Base-by-base conservation (phyloP, 192 early-diverging fungal genomes). In the Spinellus fusiger region DNA sequence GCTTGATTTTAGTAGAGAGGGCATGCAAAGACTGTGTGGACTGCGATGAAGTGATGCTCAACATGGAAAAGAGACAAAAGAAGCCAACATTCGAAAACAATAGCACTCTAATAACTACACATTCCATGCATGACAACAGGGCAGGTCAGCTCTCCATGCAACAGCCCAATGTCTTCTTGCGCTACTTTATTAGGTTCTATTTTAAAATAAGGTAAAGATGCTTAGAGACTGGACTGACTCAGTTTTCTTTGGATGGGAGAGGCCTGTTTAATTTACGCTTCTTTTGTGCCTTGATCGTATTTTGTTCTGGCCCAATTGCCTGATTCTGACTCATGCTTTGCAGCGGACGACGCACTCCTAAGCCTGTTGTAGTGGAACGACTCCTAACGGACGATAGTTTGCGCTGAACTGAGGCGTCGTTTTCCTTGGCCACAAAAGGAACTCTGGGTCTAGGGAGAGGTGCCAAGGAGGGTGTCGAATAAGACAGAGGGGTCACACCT, bases 121-220 rank as follows among this genome's bases (percentile, higher is more conserved):
- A 44, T 44, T 44, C 40, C 40, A 44, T 44, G 40, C 40, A 44
- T 44, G 40, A 44, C 40, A 44, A 44, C 40, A 44, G 40, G 40
- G 40, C 40, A n/a, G n/a, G n/a, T n/a, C 40, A 44, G 40, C 18
- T 44, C 13, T 18, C 13, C 15, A 44, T 44, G 40, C 40, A 44
- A 44, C n/a, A n/a, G n/a, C n/a, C n/a, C n/a, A n/a, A n/a, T n/a
- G n/a, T n/a, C n/a, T n/a, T n/a, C n/a, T n/a, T n/a, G n/a, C n/a
- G n/a, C n/a, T n/a, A n/a, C n/a, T n/a, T n/a, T n/a, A n/a, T n/a
- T n/a, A n/a, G n/a, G n/a, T n/a, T n/a, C n/a, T n/a, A n/a, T n/a
- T n/a, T n/a, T n/a, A n/a, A n/a, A n/a, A n/a, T n/a, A n/a, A n/a
- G n/a, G n/a, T n/a, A n/a, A n/a, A n/a, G n/a, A n/a, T n/a, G n/a